These are phyloP conservation scores for Cutaneotrichosporon arboriforme DNA, from an alignment of 1,284 basidiomycete species.

Conservation along the genomic window DNA sequence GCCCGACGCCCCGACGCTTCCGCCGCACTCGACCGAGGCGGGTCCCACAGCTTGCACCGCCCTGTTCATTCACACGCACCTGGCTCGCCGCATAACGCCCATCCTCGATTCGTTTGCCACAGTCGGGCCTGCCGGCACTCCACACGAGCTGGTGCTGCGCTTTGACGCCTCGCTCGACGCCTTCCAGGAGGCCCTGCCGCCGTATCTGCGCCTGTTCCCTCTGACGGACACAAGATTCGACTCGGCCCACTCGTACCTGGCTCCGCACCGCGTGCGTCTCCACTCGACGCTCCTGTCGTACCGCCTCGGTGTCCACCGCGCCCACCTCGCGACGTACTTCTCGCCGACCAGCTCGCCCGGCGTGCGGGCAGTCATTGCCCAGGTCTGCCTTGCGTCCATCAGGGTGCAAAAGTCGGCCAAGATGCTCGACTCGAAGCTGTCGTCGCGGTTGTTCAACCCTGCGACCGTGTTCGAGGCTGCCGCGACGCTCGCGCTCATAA, in stretches of 20 bases:
- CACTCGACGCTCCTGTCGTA: slow-evolving; percentile 36
- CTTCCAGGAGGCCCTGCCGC: slow-evolving; percentile 41
- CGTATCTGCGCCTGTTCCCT: slow-evolving; percentile 39
- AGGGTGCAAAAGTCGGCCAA: slow-evolving; percentile 37
- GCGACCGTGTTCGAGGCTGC: slow-evolving; percentile 38
- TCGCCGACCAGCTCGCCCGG: slow-evolving; percentile 23
- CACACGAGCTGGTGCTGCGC: slow-evolving; percentile 32
- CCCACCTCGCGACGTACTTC: slow-evolving; percentile 34
- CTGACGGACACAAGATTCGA: slow-evolving; percentile 38
- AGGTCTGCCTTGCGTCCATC: slow-evolving; percentile 33
- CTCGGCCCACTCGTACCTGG: slow-evolving; percentile 31
- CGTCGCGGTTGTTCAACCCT: slow-evolving; percentile 35
- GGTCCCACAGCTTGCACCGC: slow-evolving; percentile 36
- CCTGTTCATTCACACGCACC: slow-evolving; percentile 40
- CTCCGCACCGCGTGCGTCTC: slow-evolving; percentile 36
- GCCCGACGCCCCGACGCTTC: slow-evolving; percentile 25
- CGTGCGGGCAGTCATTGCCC: slow-evolving; percentile 29
- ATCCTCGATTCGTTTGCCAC: slow-evolving; percentile 41
- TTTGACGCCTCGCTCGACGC: slow-evolving; percentile 37
- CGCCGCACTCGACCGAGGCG: slow-evolving; percentile 30
- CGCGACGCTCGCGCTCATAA: slow-evolving; percentile 33
- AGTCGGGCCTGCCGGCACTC: slow-evolving; percentile 30
- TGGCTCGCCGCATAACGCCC: slow-evolving; percentile 35
- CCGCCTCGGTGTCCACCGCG: slow-evolving; percentile 36
- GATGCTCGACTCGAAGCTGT: slow-evolving; percentile 39